phyloP scores from a whole-genome alignment of 2,329 filamentous ascomycete genomes.

The Claviceps africana region DNA sequence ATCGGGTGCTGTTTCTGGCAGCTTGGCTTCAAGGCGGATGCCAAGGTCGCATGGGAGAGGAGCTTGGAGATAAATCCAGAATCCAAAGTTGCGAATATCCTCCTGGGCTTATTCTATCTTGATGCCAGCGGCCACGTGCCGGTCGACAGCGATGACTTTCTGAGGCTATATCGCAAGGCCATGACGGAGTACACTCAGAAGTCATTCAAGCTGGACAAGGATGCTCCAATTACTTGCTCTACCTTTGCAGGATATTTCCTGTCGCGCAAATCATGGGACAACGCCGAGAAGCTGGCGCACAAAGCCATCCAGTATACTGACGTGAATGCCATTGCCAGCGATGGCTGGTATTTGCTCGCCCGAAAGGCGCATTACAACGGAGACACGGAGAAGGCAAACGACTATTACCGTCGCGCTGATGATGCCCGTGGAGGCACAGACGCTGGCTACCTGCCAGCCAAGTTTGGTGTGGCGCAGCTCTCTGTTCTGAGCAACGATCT shows the following conservation, averaged over 20 bases:
- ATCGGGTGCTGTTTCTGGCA: conserved; percentile 98
- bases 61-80: conserved; percentile 66
- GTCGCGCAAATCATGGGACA: conserved; percentile 62
- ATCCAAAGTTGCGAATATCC: conserved; percentile 79
- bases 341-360: conserved; percentile 92
- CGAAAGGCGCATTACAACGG: conserved; percentile 79
- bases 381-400: conserved; percentile 58
- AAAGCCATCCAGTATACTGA: conserved; percentile 94
- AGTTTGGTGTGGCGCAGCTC: conserved; percentile 86
- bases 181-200: conserved; percentile 92
- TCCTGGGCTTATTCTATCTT: conserved; percentile 81
- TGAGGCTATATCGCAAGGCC: conserved; percentile 74
- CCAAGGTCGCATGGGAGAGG: conserved; percentile 80
- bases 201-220: conserved; percentile 86
- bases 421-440: conserved; percentile 86
- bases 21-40: conserved; percentile 84
- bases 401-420: conserved; percentile 83
- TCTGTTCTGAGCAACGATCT: conserved; percentile 72
- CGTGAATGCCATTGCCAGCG: conserved; percentile 89
- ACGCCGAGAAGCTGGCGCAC: conserved; percentile 74
- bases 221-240: conserved; percentile 76
- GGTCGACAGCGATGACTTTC: conserved; percentile 73
- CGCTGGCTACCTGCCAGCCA: conserved; percentile 80
- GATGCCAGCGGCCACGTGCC: conserved; percentile 72
- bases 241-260: conserved; percentile 87